These are phyloP conservation scores for Schwanniomyces etchellsii DNA, from an alignment of 1,139 yeast species.

Conservation along the genomic window DNA sequence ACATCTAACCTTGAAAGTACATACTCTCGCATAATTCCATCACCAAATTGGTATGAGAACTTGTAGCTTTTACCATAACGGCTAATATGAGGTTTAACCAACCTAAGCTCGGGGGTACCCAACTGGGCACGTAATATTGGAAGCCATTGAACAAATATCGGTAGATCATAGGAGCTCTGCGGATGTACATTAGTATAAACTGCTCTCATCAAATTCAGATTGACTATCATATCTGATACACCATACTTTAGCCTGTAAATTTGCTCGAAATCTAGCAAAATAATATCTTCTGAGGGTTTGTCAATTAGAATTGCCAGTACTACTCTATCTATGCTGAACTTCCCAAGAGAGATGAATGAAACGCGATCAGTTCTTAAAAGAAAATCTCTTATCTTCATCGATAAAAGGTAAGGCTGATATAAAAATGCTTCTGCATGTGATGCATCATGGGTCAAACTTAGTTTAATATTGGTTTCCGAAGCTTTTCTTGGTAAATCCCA, in stretches of 20 bases:
- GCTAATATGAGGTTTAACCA: no score
- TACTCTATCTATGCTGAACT: not conserved
- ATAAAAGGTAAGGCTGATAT: not conserved
- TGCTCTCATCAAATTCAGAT: not conserved
- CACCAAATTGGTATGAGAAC: no score
- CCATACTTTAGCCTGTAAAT: not conserved
- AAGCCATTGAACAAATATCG: conserved; percentile 13
- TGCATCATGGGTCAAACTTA: no score
- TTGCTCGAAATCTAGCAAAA: not conserved
- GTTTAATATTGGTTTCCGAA: no score
- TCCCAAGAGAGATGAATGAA: not conserved
- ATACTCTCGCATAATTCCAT: no score
- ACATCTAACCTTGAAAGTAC: no score
- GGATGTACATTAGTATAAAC: not conserved
- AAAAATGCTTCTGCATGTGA: not conserved
- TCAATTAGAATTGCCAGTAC: not conserved
- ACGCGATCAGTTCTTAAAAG: not conserved
- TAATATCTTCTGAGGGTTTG: not conserved
- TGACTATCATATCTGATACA: not conserved
- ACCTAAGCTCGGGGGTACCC: no score
- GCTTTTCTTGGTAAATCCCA: no score
- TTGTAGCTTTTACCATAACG: no score
- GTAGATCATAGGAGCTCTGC: not conserved
- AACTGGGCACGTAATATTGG: no score
- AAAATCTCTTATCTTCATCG: not conserved